Base-by-base conservation (phyloP, 768 basidiomycete genomes). In the Xerocomellus amylosporus region DNA sequence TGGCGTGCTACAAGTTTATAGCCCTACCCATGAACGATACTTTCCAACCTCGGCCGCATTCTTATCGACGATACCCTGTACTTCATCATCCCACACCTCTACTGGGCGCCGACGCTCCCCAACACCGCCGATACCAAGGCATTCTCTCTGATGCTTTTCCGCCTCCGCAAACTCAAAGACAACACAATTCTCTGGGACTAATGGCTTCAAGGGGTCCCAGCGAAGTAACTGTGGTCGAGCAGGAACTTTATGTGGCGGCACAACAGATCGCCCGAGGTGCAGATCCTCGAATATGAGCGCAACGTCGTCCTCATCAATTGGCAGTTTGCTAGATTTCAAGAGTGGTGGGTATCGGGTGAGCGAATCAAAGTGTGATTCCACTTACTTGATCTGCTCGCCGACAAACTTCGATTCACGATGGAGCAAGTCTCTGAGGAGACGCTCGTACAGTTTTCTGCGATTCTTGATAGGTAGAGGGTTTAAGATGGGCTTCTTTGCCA, bases 401-500 rank as follows among this genome's bases (percentile, higher is more conserved):
- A 80, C 72, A n/a, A 89, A 69, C 69, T 84, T 85, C 4, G 79
- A 79, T 70, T 96, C 93, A 17, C 89, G 79, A 47, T 79, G 79
- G 12, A 85, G 78, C n/a, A 97, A 74, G 58, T 90, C 90, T 28
- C 85, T 81, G 59, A 86, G 80, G 19, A 97, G 77, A 14, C 86
- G 77, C 58, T 91, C 87, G 59, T 95, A 94, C 33, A 93, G 71
- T 70, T 94, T 93, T 65, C 78, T 83, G 44, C 93, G 82, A 55
- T 87, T 85, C 70, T 94, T 95, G 61, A 94, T 84, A 7, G 93
- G 85, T 2, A 96, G 74, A 3, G 93, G 91, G 59, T 95, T 90
- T 41, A 73, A 68, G 49, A 97, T 87, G 1, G 91, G 88, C 64
- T 90, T 91, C 5, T 82, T 88, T 2, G 93, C 91, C 47, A 98